Conservation (phyloP, 495 filamentous ascomycete genomes). For the Clohesyomyces aquaticus region DNA sequence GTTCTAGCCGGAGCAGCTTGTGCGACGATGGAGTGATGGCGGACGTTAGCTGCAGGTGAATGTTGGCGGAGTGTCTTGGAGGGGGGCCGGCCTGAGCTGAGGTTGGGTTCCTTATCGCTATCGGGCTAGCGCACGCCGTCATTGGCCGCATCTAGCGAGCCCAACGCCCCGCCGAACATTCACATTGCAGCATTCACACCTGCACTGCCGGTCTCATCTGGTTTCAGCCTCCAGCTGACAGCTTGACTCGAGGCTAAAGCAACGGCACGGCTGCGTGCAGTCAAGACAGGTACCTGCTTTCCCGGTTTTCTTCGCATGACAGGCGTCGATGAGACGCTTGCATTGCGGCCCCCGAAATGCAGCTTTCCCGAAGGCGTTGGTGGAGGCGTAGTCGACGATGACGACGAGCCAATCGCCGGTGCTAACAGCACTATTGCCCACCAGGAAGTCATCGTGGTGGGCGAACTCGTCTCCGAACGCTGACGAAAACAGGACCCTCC, state of each 20-base stretch:
- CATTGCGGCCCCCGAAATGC: conserved; percentile 5
- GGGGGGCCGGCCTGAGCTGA: conserved; percentile 1
- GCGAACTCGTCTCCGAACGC: too few species aligned
- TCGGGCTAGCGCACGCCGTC: background rate
- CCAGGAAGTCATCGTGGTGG: background rate
- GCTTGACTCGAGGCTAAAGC: background rate
- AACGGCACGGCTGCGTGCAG: conserved; percentile 17
- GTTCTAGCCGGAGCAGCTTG: conserved; percentile 12
- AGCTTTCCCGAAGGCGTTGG: conserved; percentile 21
- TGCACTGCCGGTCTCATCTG: conserved; percentile 7
- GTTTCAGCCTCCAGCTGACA: conserved; percentile 26
- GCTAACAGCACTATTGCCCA: background rate
- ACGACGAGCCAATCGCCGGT: conserved; percentile 1
- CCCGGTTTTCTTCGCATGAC: conserved; percentile 8
- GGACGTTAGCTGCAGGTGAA: conserved; percentile 25
- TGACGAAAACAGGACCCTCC: background rate
- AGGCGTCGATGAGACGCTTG: conserved; percentile 20
- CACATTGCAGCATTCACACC: too few species aligned
- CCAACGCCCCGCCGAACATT: background rate
- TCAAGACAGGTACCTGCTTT: conserved; percentile 29
- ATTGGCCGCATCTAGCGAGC: conserved; percentile 12
- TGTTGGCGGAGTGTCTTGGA: background rate
- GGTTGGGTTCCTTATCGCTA: conserved; percentile 27
- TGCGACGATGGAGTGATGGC: conserved; percentile 11
- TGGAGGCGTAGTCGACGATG: conserved; percentile 22